Evolutionary conservation across 2,329 filamentous ascomycete species (phyloP).

Genomic region (Trichophyton verrucosum): DNA sequence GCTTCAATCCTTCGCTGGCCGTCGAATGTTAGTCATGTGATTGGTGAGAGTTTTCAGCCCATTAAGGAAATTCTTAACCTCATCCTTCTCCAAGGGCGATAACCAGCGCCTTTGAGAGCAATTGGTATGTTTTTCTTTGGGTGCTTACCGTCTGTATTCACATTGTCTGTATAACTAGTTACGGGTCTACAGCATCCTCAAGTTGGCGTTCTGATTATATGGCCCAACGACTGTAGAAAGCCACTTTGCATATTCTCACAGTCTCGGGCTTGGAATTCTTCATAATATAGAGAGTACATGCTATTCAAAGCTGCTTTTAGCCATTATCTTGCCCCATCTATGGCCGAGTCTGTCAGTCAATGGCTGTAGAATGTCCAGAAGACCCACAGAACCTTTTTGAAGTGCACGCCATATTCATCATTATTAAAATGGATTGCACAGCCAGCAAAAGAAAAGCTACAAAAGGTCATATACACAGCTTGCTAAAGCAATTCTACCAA

Average conservation of each 20-base stretch:
- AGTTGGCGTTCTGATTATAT: neutral
- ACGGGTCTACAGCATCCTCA: neutral
- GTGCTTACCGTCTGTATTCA: too few relatives aligned
- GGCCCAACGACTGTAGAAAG: neutral
- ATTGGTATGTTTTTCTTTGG: too few relatives aligned
- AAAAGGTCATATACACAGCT: neutral
- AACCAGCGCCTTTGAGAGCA: too few relatives aligned
- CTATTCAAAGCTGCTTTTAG: neutral
- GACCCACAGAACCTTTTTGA: neutral
- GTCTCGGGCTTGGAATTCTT: neutral
- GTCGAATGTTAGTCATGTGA: too few relatives aligned
- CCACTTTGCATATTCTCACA: neutral
- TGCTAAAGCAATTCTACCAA: neutral
- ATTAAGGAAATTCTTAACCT: too few relatives aligned
- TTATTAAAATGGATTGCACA: too few relatives aligned
- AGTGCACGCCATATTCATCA: neutral
- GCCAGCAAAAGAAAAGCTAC: neutral
- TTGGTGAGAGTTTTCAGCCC: too few relatives aligned
- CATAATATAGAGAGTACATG: neutral
- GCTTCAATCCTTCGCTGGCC: too few relatives aligned
- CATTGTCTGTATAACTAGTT: too few relatives aligned
- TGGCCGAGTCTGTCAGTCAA: neutral
- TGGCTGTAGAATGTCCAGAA: neutral
- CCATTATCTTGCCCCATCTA: neutral
- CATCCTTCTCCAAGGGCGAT: too few relatives aligned